A percentile compares a stretch with the other conserved stretches of the same genome.
Evolutionary conservation across 495 filamentous ascomycete genomes (phyloP).

Genomic region (Aspergillus egyptiacus): DNA sequence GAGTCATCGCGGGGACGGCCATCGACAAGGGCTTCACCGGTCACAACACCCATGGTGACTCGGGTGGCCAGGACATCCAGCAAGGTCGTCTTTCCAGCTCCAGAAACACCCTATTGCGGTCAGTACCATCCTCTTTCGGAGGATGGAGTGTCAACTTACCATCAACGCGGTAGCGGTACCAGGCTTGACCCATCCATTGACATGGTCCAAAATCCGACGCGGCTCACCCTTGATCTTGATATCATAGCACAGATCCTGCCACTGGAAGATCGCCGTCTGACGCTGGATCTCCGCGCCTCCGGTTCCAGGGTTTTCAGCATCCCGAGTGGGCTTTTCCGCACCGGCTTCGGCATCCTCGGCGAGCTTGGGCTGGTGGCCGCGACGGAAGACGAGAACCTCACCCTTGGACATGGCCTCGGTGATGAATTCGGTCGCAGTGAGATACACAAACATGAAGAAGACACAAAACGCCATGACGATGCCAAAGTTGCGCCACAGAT

Average conservation of each 20-base stretch:
- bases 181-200: slow-evolving; percentile 61
- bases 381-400: slow-evolving; percentile 49
- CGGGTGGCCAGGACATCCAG: slow-evolving; percentile 56
- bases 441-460: slow-evolving; percentile 50
- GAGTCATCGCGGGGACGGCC: slow-evolving; percentile 57
- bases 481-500: slow-evolving; percentile 67
- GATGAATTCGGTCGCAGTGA: slow-evolving; percentile 42
- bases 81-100: slow-evolving; percentile 65
- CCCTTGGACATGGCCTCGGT: slow-evolving; percentile 44
- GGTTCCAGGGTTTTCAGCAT: slow-evolving; percentile 19
- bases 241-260: slow-evolving; percentile 71
- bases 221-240: slow-evolving; percentile 56
- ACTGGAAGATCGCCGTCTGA: slow-evolving; percentile 64
- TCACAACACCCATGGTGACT: slow-evolving; percentile 47
- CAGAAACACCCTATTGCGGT: slow-evolving; percentile 47
- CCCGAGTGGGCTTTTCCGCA: slow-evolving; percentile 24
- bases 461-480: slow-evolving; percentile 60
- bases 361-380: slow-evolving; percentile 30
- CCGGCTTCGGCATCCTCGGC: slow-evolving; percentile 26
- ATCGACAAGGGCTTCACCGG: slow-evolving; percentile 51
- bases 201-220: slow-evolving; percentile 54
- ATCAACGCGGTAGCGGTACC: slow-evolving; percentile 50
- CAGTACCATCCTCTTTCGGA: background rate
- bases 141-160: background rate
- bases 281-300: slow-evolving; percentile 47